Conservation (phyloP, 192 early-diverging fungal species). For the Lobosporangium transversale region DNA sequence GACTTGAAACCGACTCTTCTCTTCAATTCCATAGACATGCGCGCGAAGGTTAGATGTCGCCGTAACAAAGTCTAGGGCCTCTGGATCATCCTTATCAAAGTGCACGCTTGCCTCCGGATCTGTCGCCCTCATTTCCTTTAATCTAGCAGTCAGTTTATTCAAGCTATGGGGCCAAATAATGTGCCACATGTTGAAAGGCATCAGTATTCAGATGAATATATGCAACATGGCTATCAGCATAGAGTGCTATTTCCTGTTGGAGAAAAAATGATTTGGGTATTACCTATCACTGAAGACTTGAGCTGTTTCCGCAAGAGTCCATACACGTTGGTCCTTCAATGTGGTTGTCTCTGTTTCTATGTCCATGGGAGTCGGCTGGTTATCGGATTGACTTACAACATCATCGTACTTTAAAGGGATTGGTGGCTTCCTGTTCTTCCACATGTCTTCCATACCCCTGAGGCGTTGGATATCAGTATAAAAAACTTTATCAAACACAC, state of each 20-base stretch:
- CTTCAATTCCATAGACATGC: slow-evolving; percentile 80
- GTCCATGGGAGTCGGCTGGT: slow-evolving; percentile 12
- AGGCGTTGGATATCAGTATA: slow-evolving; percentile 80
- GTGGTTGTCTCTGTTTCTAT: slow-evolving; percentile 22
- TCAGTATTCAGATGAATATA: background rate
- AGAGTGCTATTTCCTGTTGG: background rate
- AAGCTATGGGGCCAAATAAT: slow-evolving; percentile 58
- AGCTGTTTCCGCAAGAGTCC: slow-evolving; percentile 77
- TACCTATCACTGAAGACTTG: slow-evolving; percentile 80
- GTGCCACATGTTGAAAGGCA: no score
- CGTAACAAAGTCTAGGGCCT: slow-evolving; percentile 93
- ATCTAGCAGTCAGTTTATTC: slow-evolving; percentile 57
- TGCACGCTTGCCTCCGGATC: slow-evolving; percentile 65
- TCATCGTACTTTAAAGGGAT: slow-evolving; percentile 69
- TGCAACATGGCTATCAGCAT: no score
- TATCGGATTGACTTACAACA: slow-evolving; percentile 21
- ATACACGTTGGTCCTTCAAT: slow-evolving; percentile 74
- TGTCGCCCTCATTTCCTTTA: slow-evolving; percentile 51
- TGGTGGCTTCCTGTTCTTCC: slow-evolving; percentile 80
- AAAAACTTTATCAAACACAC: slow-evolving; percentile 87
- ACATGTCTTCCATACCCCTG: slow-evolving; percentile 87
- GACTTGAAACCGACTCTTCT: slow-evolving; percentile 83
- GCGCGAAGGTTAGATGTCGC: slow-evolving; percentile 91
- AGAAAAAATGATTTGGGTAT: background rate
- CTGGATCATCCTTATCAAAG: slow-evolving; percentile 98